Percentiles rank a stretch among this genome's conserved stretches.
These are phyloP conservation scores for Ophiostoma ulmi DNA, from an alignment of 2,329 filamentous ascomycete species.

Conservation along the genomic window DNA sequence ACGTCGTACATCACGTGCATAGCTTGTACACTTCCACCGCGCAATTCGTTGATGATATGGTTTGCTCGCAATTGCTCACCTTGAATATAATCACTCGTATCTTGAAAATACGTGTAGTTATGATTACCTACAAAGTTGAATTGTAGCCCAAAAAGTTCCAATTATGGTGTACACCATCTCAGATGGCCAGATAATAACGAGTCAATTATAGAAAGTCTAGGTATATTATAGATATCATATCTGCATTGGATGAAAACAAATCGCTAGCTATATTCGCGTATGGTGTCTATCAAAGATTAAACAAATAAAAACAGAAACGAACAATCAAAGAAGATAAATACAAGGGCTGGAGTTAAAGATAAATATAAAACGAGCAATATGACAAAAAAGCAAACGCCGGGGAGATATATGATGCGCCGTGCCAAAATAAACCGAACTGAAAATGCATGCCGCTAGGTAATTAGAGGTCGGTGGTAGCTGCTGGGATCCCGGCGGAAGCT, in stretches of 20 bases:
- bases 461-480: neutral
- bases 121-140: too few species aligned
- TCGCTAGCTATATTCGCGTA: neutral
- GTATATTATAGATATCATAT: neutral
- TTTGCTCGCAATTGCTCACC: too few species aligned
- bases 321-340: neutral
- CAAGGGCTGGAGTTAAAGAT: neutral
- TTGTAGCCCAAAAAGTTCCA: too few species aligned
- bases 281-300: constrained; percentile 6
- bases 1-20: neutral
- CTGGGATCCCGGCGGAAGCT: neutral
- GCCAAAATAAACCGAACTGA: constrained; percentile 12
- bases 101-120: too few species aligned
- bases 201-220: too few species aligned
- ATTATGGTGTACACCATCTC: too few species aligned
- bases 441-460: constrained; percentile 18
- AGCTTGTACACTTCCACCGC: too few species aligned
- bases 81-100: too few species aligned
- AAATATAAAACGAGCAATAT: neutral
- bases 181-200: too few species aligned
- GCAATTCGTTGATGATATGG: too few species aligned
- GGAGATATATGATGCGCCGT: constrained; percentile 15
- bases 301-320: neutral
- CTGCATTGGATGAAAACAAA: neutral
- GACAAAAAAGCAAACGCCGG: neutral